These are phyloP conservation scores for Telfairia occidentalis DNA, from an alignment of 331 rosid species.

Conservation along the genomic window DNA sequence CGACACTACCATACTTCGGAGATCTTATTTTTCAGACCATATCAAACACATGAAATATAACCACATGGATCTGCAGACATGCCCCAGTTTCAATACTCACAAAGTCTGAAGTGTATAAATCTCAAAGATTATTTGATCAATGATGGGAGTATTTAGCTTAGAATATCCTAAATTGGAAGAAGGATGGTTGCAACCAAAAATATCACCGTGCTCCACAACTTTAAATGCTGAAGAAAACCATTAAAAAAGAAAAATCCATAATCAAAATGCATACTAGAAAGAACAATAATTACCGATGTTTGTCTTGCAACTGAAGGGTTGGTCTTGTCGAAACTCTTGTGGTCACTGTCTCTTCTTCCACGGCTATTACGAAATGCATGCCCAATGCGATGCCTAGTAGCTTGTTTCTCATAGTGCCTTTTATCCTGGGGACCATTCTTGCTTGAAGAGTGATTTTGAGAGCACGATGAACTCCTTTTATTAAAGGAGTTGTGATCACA, in stretches of 20 bases:
- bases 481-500: constrained; percentile 14
- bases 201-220: neutral
- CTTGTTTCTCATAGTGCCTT: constrained; percentile 41
- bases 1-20: neutral
- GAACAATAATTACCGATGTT: constrained; percentile 39
- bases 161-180: neutral
- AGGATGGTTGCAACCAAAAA: neutral
- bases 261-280: neutral
- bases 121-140: neutral
- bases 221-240: neutral
- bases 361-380: constrained; percentile 57
- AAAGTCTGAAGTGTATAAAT: neutral
- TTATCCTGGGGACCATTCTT: constrained; percentile 27
- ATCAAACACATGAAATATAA: neutral
- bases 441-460: constrained; percentile 23
- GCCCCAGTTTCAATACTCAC: neutral
- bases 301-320: constrained; percentile 24
- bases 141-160: neutral
- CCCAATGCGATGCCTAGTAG: constrained; percentile 45
- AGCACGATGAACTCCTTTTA: constrained; percentile 25
- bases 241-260: neutral
- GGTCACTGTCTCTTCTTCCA: constrained; percentile 58
- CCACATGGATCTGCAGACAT: neutral
- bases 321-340: constrained; percentile 42
- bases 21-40: neutral